phyloP scores from a whole-genome alignment of 805 yeast species.

The Hyphopichia homilentoma region DNA sequence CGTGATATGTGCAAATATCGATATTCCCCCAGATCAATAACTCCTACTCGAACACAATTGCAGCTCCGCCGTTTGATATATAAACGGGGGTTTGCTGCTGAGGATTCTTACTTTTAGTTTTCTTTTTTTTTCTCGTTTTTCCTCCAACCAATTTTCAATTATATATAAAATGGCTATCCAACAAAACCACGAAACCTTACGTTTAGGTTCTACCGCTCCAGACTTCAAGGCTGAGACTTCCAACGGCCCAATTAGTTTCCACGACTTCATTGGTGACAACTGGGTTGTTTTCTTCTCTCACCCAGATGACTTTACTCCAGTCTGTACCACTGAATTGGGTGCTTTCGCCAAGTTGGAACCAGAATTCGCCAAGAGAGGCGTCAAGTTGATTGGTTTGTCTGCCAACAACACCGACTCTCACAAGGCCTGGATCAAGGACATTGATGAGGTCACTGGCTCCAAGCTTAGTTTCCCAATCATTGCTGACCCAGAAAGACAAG shows the following conservation, averaged over 20 bases:
- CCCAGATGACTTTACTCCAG: slow-evolving; percentile 97
- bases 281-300: slow-evolving; percentile 92
- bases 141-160: no score
- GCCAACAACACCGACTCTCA: slow-evolving; percentile 81
- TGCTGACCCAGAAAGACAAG: slow-evolving; percentile 82
- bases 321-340: slow-evolving; percentile 94
- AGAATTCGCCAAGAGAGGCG: slow-evolving; percentile 80
- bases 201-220: slow-evolving; percentile 86
- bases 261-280: slow-evolving; percentile 77
- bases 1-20: no score
- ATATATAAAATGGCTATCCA: no score
- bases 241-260: slow-evolving; percentile 79
- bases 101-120: no score
- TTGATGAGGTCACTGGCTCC: slow-evolving; percentile 79
- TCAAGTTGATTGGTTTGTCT: slow-evolving; percentile 85
- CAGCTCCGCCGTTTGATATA: no score
- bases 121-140: no score
- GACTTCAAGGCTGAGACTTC: slow-evolving; percentile 83
- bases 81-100: no score
- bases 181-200: no score
- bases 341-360: slow-evolving; percentile 88
- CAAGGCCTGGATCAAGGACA: slow-evolving; percentile 84
- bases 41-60: no score
- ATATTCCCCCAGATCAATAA: no score
- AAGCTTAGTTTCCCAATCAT: slow-evolving; percentile 84